Base-by-base conservation (phyloP, 495 filamentous ascomycete species). In the Hypoxylon fragiforme region DNA sequence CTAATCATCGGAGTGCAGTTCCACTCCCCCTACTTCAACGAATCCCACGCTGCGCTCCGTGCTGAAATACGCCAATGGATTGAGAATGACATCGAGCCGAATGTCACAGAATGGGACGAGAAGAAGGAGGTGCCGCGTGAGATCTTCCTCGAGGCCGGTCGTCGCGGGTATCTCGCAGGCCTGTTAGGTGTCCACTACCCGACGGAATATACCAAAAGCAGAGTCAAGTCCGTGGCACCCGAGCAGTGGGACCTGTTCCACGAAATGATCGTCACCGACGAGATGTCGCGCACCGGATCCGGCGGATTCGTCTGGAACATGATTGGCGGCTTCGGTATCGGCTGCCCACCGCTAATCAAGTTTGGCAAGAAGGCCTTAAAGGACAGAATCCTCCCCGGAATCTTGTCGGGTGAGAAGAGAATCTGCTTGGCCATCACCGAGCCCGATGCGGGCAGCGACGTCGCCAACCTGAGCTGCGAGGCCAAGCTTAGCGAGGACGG, bases 181-280 rank as follows among this genome's bases (percentile, higher is more conserved):
- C 76, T 96, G 21, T 74, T 98, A 34, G 94, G 94, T 62, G 77
- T 87, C 40, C 77, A 86, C 51, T 97, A 90, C 70, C 91, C 89
- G 3, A 78, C 78, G 49, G 70, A 96, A 44, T 84, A 86, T 65
- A 86, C 85, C 12, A 73, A 84, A 8, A 77, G 88, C 66, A 71
- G 78, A 0, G 82, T 96, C 40, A 81, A 87, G 71, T 84, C 83
- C 32, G 94, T 98, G 13, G 70, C 87, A 1, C 77, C 85, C 9
- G 91, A 97, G 70, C 84, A 92, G 68, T 98, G 94, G 94, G 94
- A 98, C 73, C 80, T 95, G 15, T 98, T 97, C 82, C 94, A 98
- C 74, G 94, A 98, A 75, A 82, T 97, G 80, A 73, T 97, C 20
- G 62, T 98, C 37, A 97, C 92, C 2, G 94, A 98, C 65, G 94